Evolutionary conservation across 1,139 yeast genomes (phyloP).

Genomic region (Pichia sp.): DNA sequence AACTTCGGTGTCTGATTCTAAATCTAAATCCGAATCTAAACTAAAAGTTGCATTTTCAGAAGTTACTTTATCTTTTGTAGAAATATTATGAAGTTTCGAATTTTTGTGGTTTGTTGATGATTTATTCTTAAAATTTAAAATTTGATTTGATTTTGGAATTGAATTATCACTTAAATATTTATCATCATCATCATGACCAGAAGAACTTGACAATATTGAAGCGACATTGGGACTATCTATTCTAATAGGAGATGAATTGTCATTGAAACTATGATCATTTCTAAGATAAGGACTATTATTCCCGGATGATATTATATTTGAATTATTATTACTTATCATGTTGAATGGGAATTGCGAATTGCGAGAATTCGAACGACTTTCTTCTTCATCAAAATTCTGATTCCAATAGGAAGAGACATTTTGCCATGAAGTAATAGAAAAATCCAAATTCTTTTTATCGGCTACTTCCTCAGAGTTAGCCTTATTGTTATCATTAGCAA

Average conservation of each 20-base stretch:
- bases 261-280: slow-evolving; percentile 1
- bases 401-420: slow-evolving; percentile 6
- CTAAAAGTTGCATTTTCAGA: background rate
- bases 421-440: slow-evolving; percentile 30
- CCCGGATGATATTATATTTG: slow-evolving; percentile 13
- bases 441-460: slow-evolving; percentile 6
- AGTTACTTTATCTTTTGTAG: too few relatives aligned
- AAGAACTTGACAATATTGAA: slow-evolving; percentile 28
- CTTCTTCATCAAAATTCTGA: too few relatives aligned
- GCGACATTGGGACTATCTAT: slow-evolving; percentile 22
- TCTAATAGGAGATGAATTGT: slow-evolving; percentile 5
- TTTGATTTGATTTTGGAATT: background rate
- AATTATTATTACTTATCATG: slow-evolving; percentile 7
- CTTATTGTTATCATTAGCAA: background rate
- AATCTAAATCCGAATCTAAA: background rate
- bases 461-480: too few relatives aligned
- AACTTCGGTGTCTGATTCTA: slow-evolving; percentile 16
- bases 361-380: slow-evolving; percentile 16
- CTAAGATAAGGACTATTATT: slow-evolving; percentile 8
- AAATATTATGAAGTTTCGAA: too few relatives aligned
- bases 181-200: slow-evolving; percentile 24
- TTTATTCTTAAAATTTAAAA: too few relatives aligned
- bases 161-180: background rate
- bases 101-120: too few relatives aligned
- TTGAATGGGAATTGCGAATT: slow-evolving; percentile 7